phyloP scores from a whole-genome alignment of 2,329 filamentous ascomycete species.

The Chaetomiaceae sp. region DNA sequence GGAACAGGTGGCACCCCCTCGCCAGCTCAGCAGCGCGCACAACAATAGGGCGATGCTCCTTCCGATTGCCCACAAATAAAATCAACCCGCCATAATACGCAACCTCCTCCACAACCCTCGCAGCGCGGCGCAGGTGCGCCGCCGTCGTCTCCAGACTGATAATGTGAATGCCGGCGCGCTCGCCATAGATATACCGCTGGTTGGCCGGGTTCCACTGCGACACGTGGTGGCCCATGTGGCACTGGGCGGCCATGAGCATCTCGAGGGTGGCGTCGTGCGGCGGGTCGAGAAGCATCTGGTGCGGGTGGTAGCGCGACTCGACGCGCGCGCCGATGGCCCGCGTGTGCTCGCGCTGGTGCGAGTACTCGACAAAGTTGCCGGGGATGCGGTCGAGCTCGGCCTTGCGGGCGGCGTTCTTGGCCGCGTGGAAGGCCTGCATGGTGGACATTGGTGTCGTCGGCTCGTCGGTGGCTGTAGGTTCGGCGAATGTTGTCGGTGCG shows the following conservation, averaged over 20 bases:
- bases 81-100: slow-evolving; percentile 77
- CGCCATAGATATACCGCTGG: slow-evolving; percentile 87
- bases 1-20: slow-evolving; percentile 81
- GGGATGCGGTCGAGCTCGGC: slow-evolving; percentile 28
- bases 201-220: slow-evolving; percentile 94
- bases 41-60: slow-evolving; percentile 75
- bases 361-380: slow-evolving; percentile 34
- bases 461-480: not conserved
- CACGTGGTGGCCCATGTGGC: slow-evolving; percentile 85
- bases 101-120: slow-evolving; percentile 87
- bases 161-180: slow-evolving; percentile 84
- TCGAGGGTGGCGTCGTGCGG: slow-evolving; percentile 85
- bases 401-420: slow-evolving; percentile 26
- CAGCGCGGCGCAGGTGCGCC: slow-evolving; percentile 83
- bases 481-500: slow-evolving; percentile 24
- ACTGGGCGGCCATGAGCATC: slow-evolving; percentile 80
- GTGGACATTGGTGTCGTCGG: not conserved
- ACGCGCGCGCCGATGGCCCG: slow-evolving; percentile 46
- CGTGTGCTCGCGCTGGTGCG: slow-evolving; percentile 43
- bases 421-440: slow-evolving; percentile 10
- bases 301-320: slow-evolving; percentile 58
- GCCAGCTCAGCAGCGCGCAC: slow-evolving; percentile 76
- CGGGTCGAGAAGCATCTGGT: slow-evolving; percentile 64
- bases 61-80: slow-evolving; percentile 83
- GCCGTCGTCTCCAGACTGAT: slow-evolving; percentile 88